Conservation (phyloP, 2,329 filamentous ascomycete species). For the Claviceps africana region DNA sequence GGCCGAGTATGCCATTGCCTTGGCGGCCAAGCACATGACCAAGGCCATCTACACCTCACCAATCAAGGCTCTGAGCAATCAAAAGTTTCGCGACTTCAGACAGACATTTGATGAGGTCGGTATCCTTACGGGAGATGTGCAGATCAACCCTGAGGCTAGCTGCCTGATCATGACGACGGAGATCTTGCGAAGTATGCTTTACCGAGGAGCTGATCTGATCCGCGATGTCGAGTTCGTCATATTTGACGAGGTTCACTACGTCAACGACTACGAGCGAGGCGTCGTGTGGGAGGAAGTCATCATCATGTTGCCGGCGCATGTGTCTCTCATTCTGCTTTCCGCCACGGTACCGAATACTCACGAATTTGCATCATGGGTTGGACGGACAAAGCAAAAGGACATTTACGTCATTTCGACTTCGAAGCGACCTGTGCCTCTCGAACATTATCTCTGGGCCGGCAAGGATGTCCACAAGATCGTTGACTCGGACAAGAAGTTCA, state of each 20-base stretch:
- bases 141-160: constrained; percentile 93
- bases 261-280: constrained; percentile 88
- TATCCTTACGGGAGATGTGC: constrained; percentile 91
- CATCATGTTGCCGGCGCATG: constrained; percentile 96
- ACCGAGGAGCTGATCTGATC: constrained; percentile 87
- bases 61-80: constrained; percentile 96
- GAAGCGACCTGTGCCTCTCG: constrained; percentile 84
- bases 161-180: constrained; percentile 99
- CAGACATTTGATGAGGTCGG: constrained; percentile 87
- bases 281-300: constrained; percentile 99
- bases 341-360: constrained; percentile 95
- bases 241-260: constrained; percentile 97
- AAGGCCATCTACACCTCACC: constrained; percentile 98
- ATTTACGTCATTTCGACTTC: constrained; percentile 98
- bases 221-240: constrained; percentile 97
- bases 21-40: constrained; percentile 97
- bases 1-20: constrained; percentile 90
- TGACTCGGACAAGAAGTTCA: constrained; percentile 77
- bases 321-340: constrained; percentile 86
- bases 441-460: constrained; percentile 91
- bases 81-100: constrained; percentile 94
- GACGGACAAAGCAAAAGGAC: constrained; percentile 93
- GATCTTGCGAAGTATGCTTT: constrained; percentile 95
- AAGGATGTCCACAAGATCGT: constrained; percentile 93
- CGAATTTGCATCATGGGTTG: constrained; percentile 97